Evolutionary conservation across 1,284 basidiomycete genomes (phyloP).

Genomic region (Pseudozyma thailandica): DNA sequence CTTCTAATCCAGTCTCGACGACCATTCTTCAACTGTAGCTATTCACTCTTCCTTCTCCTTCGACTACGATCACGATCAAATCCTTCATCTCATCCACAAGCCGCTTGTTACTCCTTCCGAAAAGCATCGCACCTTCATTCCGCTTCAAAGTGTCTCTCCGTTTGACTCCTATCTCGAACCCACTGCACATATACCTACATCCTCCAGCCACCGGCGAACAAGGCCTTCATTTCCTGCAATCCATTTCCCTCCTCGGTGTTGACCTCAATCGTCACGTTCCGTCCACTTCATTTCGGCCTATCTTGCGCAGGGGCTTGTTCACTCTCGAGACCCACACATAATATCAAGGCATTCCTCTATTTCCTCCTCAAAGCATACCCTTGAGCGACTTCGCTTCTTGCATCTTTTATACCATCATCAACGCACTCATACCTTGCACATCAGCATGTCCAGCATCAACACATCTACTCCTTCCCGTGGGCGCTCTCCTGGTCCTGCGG

Average conservation of each 20-base stretch:
- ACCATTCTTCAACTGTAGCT: slow-evolving; percentile 16
- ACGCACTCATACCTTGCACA: neutral
- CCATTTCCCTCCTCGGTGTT: no score
- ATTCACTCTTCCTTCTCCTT: slow-evolving; percentile 7
- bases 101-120: no score
- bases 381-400: slow-evolving; percentile 4
- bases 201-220: neutral
- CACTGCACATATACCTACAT: slow-evolving; percentile 32
- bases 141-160: neutral
- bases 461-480: slow-evolving; percentile 21
- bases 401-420: slow-evolving; percentile 13
- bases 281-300: no score
- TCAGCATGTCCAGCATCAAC: slow-evolving; percentile 28
- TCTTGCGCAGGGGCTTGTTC: no score
- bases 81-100: no score
- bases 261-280: no score
- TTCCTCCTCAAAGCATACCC: slow-evolving; percentile 13
- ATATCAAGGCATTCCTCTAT: neutral
- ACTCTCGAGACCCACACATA: no score
- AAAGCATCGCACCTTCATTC: slow-evolving; percentile 11
- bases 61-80: neutral
- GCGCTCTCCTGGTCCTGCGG: slow-evolving; percentile 39
- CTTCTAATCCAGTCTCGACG: slow-evolving; percentile 1
- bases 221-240: no score
- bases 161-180: slow-evolving; percentile 13